A percentile compares a stretch with the other conserved stretches of the same genome.
These are phyloP conservation scores for Wickerhamomyces bovis DNA, from an alignment of 805 yeast species.

Conservation along the genomic window DNA sequence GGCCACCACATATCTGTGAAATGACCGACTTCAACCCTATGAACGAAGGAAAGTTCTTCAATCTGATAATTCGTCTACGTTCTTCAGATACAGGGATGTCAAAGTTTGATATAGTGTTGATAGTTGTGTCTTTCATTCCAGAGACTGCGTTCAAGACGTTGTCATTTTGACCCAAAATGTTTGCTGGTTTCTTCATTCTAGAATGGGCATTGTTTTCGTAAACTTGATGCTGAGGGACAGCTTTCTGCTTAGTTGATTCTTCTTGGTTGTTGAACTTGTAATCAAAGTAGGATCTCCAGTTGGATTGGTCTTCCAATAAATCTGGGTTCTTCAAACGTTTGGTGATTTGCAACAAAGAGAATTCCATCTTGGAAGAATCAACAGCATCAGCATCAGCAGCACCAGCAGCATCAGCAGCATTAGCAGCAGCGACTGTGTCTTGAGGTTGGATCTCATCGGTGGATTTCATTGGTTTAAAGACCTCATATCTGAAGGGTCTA, in stretches of 20 bases:
- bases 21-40: constrained; percentile 47
- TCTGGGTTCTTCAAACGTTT: neutral
- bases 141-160: neutral
- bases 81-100: neutral
- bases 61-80: constrained; percentile 28
- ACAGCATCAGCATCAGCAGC: neutral
- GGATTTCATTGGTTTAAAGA: neutral
- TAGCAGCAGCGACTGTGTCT: neutral
- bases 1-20: constrained; percentile 62
- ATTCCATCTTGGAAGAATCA: constrained; percentile 10
- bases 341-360: constrained; percentile 8
- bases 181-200: neutral
- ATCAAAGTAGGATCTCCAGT: constrained; percentile 1
- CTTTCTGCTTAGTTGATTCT: neutral
- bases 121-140: neutral
- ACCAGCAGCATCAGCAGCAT: too few relatives aligned
- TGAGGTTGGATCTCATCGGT: neutral
- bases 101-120: neutral
- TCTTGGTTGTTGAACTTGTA: neutral
- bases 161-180: neutral
- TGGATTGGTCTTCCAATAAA: neutral
- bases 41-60: constrained; percentile 33
- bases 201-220: neutral
- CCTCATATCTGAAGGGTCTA: constrained; percentile 4
- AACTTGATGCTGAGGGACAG: neutral